Evolutionary conservation across 148 eudicot species (phyloP).

Genomic region (Hydrangea macrophylla): DNA sequence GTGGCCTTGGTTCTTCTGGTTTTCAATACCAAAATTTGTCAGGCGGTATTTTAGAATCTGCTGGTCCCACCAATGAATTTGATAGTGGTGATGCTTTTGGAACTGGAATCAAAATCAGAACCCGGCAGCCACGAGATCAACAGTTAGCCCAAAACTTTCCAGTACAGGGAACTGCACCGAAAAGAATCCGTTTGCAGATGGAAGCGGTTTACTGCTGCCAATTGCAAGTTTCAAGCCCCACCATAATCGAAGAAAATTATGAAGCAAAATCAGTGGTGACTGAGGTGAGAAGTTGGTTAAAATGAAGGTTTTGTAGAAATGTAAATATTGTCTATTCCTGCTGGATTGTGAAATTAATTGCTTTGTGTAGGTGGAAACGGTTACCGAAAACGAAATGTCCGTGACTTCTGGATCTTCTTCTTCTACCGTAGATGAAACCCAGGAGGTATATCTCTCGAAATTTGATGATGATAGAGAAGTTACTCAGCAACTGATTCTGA

Average conservation of each 20-base stretch:
- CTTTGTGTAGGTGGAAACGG: slow-evolving; percentile 31
- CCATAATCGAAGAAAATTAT: slow-evolving; percentile 13
- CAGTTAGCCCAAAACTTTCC: slow-evolving; percentile 10
- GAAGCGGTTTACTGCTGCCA: slow-evolving; percentile 17
- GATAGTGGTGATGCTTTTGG: slow-evolving; percentile 23
- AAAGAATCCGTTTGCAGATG: slow-evolving; percentile 66
- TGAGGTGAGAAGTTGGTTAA: slow-evolving; percentile 28
- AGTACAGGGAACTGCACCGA: slow-evolving; percentile 67
- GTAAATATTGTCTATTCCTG: background rate
- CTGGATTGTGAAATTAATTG: slow-evolving; percentile 5
- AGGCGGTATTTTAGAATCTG: slow-evolving; percentile 11
- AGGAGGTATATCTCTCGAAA: slow-evolving; percentile 6
- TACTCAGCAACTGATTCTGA: slow-evolving; percentile 9
- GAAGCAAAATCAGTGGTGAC: slow-evolving; percentile 12
- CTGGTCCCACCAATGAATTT: slow-evolving; percentile 5
- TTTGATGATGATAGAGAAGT: background rate
- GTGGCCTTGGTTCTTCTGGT: slow-evolving; percentile 15
- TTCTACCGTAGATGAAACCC: slow-evolving; percentile 7
- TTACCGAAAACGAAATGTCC: slow-evolving; percentile 2
- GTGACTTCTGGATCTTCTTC: slow-evolving; percentile 1
- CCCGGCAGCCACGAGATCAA: slow-evolving; percentile 25
- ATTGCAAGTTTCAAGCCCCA: slow-evolving; percentile 11
- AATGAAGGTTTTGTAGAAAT: background rate
- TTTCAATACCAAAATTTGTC: slow-evolving; percentile 25
- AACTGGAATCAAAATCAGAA: slow-evolving; percentile 41